Evolutionary conservation across 768 basidiomycete species (phyloP).

Genomic region (Coprinopsis cinerea): DNA sequence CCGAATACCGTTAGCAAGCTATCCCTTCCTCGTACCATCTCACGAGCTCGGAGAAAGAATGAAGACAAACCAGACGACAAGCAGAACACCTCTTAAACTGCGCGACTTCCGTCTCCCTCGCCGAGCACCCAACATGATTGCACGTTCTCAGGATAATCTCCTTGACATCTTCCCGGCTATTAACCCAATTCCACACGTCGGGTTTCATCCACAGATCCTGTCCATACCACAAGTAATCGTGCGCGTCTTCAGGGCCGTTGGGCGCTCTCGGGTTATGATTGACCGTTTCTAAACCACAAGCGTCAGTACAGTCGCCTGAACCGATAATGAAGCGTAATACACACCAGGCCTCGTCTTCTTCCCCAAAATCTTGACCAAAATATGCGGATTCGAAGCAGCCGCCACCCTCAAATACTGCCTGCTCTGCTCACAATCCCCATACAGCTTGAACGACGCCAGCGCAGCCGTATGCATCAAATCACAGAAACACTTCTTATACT

Average conservation of each 20-base stretch:
- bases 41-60: not conserved
- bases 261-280: constrained; percentile 21
- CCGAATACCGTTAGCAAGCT: not conserved
- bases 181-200: constrained; percentile 39
- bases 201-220: constrained; percentile 40
- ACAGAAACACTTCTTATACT: constrained; percentile 7
- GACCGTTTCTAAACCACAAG: constrained; percentile 19
- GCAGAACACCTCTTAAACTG: constrained; percentile 36
- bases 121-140: constrained; percentile 23
- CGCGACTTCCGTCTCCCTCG: constrained; percentile 25
- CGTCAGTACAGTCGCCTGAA: not conserved
- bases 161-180: constrained; percentile 28
- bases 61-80: constrained; percentile 23
- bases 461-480: constrained; percentile 33
- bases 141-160: constrained; percentile 28
- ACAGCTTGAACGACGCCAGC: constrained; percentile 34
- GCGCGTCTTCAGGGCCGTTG: constrained; percentile 39
- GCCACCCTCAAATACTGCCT: constrained; percentile 35
- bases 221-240: constrained; percentile 40
- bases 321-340: constrained; percentile 8
- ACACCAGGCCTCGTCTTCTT: constrained; percentile 30
- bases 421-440: constrained; percentile 32
- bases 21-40: not conserved
- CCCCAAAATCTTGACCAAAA: constrained; percentile 35
- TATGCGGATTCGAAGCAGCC: constrained; percentile 25